Evolutionary conservation across 2,329 filamentous ascomycete genomes (phyloP).

Genomic region (Byssochlamys sp.): DNA sequence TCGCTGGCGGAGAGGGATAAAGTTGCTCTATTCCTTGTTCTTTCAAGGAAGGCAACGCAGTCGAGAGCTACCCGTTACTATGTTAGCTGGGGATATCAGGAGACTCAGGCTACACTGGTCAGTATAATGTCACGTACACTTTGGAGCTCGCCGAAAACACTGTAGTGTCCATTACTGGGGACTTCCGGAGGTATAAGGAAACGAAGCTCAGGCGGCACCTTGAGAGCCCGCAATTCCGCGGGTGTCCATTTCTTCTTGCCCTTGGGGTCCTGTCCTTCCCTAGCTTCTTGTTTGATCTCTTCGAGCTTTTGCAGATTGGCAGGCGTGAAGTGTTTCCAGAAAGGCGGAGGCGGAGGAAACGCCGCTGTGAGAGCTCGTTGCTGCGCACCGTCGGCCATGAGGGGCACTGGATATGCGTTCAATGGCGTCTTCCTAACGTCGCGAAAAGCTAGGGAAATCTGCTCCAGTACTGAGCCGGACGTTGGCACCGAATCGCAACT

Average conservation of each 20-base stretch:
- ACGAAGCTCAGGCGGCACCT: conserved; percentile 60
- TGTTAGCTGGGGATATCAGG: neutral
- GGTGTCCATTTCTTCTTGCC: conserved; percentile 25
- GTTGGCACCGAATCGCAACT: neutral
- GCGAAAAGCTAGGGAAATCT: neutral
- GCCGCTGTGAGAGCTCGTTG: conserved; percentile 46
- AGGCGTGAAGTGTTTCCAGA: conserved; percentile 78
- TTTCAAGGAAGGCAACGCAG: conserved; percentile 57
- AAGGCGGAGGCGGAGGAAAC: conserved; percentile 78
- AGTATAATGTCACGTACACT: conserved; percentile 32
- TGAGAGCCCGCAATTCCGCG: conserved; percentile 25
- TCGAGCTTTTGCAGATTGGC: conserved; percentile 58
- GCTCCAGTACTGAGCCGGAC: neutral
- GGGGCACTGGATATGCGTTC: neutral
- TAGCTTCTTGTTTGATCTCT: conserved; percentile 36
- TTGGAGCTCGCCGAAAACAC: conserved; percentile 62
- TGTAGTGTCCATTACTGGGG: conserved; percentile 61
- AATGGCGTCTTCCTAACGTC: neutral
- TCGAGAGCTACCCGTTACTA: conserved; percentile 34
- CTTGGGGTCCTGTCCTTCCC: conserved; percentile 20
- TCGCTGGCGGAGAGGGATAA: conserved; percentile 42
- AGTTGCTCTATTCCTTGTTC: conserved; percentile 64
- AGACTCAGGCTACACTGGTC: neutral
- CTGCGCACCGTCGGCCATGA: conserved; percentile 53
- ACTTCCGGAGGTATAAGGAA: conserved; percentile 73